phyloP scores from a whole-genome alignment of 345 rosid genomes.

The thale cress (Arabidopsis thaliana) region TAIR10.1 NC_003070.9:23604501-23605000 shows the following conservation, averaged over 20 bases:
- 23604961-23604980: too few relatives aligned
- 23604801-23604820: slow-evolving; percentile 97
- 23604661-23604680: background rate
- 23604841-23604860: slow-evolving; percentile 97
- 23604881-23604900: background rate
- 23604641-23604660: background rate
- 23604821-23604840: slow-evolving; percentile 94
- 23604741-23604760: slow-evolving; percentile 98
- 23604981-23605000: slow-evolving; percentile 86
- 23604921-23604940: background rate
- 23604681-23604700: slow-evolving; percentile 31
- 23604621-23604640: background rate
- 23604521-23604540: background rate
- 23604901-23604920: background rate
- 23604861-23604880: slow-evolving; percentile 98
- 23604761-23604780: slow-evolving; percentile 99
- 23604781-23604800: slow-evolving; percentile 97
- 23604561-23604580: background rate
- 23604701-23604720: slow-evolving; percentile 99
- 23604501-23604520: background rate
- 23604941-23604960: background rate
- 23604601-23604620: background rate
- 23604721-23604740: slow-evolving; percentile 99
- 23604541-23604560: background rate
- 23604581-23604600: background rate